Percentiles rank a stretch among this genome's conserved stretches.
Evolutionary conservation across 306 rosid genomes (phyloP).

Genomic region (Crataegus laevigata): DNA sequence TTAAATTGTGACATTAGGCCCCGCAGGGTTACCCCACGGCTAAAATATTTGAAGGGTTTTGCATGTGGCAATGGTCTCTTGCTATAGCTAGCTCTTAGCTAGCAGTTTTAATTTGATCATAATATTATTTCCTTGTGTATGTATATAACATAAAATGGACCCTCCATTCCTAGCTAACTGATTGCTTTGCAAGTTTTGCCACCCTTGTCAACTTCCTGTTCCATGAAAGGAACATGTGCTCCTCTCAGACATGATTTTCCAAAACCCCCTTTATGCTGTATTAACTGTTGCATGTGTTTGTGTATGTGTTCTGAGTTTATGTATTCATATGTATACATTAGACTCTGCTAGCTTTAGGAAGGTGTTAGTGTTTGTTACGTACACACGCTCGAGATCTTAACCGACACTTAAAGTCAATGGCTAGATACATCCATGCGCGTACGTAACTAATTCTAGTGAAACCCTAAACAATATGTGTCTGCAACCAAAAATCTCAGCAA

Average conservation of each 20-base stretch:
- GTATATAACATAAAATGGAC: background rate
- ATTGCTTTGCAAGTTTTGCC: conserved; percentile 12
- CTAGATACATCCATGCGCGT: background rate
- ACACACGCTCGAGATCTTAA: background rate
- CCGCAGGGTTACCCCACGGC: too few relatives aligned
- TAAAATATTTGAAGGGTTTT: background rate
- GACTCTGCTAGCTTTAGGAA: background rate
- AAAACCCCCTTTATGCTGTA: conserved; percentile 19
- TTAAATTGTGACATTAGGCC: background rate
- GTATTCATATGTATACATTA: background rate
- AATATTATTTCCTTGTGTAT: background rate
- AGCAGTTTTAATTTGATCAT: background rate
- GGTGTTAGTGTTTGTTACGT: background rate
- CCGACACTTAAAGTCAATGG: background rate
- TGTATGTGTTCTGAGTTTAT: background rate
- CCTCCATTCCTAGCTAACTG: background rate
- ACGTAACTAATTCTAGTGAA: background rate
- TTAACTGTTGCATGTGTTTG: conserved; percentile 19
- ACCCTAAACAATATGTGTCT: background rate
- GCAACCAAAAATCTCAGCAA: background rate
- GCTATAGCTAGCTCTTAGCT: background rate
- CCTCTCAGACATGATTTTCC: conserved; percentile 14
- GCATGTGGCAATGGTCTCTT: background rate
- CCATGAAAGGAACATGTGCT: conserved; percentile 44
- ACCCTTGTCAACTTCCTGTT: background rate